Percentiles rank a stretch among this genome's conserved stretches.
Evolutionary conservation across 163 green algal genomes (phyloP).

Genomic region (Volvox carteri): DNA sequence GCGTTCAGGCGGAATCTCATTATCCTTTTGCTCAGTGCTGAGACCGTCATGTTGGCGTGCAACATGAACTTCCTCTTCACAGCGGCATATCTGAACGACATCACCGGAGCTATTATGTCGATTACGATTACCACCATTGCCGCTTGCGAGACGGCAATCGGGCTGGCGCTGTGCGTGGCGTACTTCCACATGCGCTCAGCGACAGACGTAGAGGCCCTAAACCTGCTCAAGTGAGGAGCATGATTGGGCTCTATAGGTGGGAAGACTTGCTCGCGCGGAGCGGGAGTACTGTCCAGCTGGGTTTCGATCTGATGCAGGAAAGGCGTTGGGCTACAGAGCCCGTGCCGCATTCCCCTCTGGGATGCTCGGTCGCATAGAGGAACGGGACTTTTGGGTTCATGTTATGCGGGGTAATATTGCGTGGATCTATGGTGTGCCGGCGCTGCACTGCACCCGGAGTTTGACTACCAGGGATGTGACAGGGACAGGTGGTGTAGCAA

Average conservation of each 20-base stretch:
- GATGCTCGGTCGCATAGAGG: too few relatives aligned
- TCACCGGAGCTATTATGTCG: conserved; percentile 69
- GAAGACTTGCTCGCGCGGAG: neutral
- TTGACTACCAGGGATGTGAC: too few relatives aligned
- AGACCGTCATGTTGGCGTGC: conserved; percentile 71
- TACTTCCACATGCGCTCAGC: conserved; percentile 71
- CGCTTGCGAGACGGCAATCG: conserved; percentile 70
- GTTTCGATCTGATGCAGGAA: too few relatives aligned
- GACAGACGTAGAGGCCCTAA: conserved; percentile 69
- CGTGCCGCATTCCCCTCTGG: too few relatives aligned
- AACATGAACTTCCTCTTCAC: conserved; percentile 73
- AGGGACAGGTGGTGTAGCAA: too few relatives aligned
- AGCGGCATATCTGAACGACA: conserved; percentile 68
- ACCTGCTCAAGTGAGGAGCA: conserved; percentile 68
- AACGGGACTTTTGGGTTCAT: too few relatives aligned
- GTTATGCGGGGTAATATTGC: too few relatives aligned
- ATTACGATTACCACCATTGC: conserved; percentile 72
- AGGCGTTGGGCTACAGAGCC: too few relatives aligned
- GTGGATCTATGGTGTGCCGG: too few relatives aligned
- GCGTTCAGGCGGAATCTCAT: conserved; percentile 69
- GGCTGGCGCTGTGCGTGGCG: conserved; percentile 68
- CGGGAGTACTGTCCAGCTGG: too few relatives aligned
- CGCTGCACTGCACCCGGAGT: too few relatives aligned
- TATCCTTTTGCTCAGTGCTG: conserved; percentile 66
- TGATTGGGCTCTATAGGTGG: too few relatives aligned